Percentiles rank a stretch among this genome's conserved stretches.
Evolutionary conservation across 345 rosid genomes (phyloP).

Genomic region (Cardamine occulta): DNA sequence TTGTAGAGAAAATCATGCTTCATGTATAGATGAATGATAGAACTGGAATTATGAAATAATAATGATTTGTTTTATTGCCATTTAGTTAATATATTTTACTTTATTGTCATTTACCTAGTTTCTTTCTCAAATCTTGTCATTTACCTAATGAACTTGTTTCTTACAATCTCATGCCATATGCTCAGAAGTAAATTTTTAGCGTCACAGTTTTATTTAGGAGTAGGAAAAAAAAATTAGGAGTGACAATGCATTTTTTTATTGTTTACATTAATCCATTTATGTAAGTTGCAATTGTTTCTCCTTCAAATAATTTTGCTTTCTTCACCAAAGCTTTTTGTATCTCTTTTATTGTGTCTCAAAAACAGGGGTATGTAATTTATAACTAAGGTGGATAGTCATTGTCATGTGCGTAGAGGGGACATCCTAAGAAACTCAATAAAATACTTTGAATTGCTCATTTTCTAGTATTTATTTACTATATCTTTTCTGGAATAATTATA

Average conservation of each 20-base stretch:
- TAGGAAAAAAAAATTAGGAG: background rate
- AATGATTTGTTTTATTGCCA: background rate
- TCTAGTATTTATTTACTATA: background rate
- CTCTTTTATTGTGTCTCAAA: slow-evolving; percentile 42
- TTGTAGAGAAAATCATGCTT: background rate
- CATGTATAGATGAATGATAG: background rate
- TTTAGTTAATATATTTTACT: background rate
- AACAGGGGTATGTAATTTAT: slow-evolving; percentile 29
- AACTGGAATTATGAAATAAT: background rate
- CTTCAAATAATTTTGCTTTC: slow-evolving; percentile 14
- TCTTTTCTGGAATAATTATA: slow-evolving; percentile 3
- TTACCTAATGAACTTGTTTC: background rate
- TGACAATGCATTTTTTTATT: background rate
- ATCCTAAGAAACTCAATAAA: slow-evolving; percentile 33
- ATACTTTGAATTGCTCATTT: slow-evolving; percentile 17
- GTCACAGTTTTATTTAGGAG: background rate
- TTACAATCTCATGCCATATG: background rate
- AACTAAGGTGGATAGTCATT: slow-evolving; percentile 40
- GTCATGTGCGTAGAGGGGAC: slow-evolving; percentile 44
- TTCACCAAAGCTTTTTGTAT: slow-evolving; percentile 33
- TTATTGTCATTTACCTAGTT: background rate
- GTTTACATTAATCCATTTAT: slow-evolving; percentile 7
- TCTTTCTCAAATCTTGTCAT: background rate
- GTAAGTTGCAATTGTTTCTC: background rate
- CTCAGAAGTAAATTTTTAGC: background rate